Percentiles rank a stretch among this genome's conserved stretches.
These are phyloP conservation scores for Logfia minima DNA, from an alignment of 129 eudicot genomes.

Conservation along the genomic window DNA sequence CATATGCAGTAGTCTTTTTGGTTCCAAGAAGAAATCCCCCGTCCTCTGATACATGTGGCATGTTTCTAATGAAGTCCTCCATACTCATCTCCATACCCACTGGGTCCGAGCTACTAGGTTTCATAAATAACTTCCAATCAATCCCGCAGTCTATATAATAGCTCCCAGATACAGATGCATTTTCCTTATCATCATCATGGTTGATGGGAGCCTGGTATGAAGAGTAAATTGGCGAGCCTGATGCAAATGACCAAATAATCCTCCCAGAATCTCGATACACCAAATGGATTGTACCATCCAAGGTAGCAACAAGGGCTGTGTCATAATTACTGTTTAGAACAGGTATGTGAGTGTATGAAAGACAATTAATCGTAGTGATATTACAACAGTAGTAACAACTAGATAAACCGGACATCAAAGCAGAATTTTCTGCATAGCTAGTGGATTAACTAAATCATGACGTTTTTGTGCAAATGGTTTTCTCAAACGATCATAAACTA, in stretches of 20 bases:
- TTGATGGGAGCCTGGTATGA: constrained; percentile 67
- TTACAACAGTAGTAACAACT: constrained; percentile 7
- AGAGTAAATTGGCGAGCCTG: constrained; percentile 78
- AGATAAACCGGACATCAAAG: not conserved
- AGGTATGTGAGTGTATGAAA: constrained; percentile 20
- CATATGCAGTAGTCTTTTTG: constrained; percentile 65
- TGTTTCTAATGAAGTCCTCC: constrained; percentile 63
- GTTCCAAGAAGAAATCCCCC: constrained; percentile 84
- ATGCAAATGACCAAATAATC: constrained; percentile 76
- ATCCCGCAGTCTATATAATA: constrained; percentile 75
- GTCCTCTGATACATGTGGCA: constrained; percentile 85
- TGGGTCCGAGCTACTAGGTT: too few species aligned
- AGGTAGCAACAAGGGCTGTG: constrained; percentile 66
- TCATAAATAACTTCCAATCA: constrained; percentile 63
- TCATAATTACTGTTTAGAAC: constrained; percentile 51
- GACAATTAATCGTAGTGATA: not conserved
- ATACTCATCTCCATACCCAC: constrained; percentile 23
- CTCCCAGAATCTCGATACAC: constrained; percentile 54
- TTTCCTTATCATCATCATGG: constrained; percentile 46
- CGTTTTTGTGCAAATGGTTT: not conserved
- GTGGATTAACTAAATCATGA: constrained; percentile 1
- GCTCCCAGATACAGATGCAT: constrained; percentile 37
- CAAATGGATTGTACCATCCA: constrained; percentile 74
- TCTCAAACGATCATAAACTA: not conserved
- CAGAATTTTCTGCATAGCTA: not conserved